Evolutionary conservation across 2,329 filamentous ascomycete species (phyloP).

Genomic region (Cytospora mali): DNA sequence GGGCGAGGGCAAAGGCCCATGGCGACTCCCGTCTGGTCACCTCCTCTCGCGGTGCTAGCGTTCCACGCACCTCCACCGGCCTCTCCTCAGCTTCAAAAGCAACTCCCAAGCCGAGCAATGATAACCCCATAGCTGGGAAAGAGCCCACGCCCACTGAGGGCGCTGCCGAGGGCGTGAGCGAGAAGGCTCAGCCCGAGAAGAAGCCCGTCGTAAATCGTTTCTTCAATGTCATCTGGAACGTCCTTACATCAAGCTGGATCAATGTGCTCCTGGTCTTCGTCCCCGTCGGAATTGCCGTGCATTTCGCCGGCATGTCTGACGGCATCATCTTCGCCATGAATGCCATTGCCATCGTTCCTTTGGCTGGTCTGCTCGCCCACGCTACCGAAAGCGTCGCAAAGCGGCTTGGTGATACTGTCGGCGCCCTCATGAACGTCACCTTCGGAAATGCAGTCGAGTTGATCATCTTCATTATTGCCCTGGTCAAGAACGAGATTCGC

Average conservation of each 20-base stretch:
- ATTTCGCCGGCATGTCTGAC: conserved; percentile 42
- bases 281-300: conserved; percentile 65
- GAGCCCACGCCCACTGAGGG: conserved; percentile 10
- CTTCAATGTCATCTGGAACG: conserved; percentile 52
- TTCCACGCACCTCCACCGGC: conserved; percentile 16
- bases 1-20: conserved; percentile 37
- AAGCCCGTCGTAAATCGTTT: conserved; percentile 38
- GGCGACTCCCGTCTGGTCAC: conserved; percentile 31
- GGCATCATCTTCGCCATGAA: conserved; percentile 62
- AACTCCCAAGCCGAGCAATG: conserved; percentile 6
- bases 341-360: conserved; percentile 60
- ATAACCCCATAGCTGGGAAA: background rate
- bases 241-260: conserved; percentile 63
- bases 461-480: conserved; percentile 55
- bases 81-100: conserved; percentile 11
- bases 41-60: conserved; percentile 18
- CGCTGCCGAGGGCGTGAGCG: conserved; percentile 5
- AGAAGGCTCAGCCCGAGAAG: conserved; percentile 28
- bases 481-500: conserved; percentile 64
- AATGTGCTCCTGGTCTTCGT: conserved; percentile 71
- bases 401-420: conserved; percentile 60
- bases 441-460: conserved; percentile 65
- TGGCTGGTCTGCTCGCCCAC: conserved; percentile 60
- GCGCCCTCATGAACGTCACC: conserved; percentile 63
- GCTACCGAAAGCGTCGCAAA: conserved; percentile 62